Evolutionary conservation across 768 basidiomycete species (phyloP).

Genomic region (Termitomyces sp.): DNA sequence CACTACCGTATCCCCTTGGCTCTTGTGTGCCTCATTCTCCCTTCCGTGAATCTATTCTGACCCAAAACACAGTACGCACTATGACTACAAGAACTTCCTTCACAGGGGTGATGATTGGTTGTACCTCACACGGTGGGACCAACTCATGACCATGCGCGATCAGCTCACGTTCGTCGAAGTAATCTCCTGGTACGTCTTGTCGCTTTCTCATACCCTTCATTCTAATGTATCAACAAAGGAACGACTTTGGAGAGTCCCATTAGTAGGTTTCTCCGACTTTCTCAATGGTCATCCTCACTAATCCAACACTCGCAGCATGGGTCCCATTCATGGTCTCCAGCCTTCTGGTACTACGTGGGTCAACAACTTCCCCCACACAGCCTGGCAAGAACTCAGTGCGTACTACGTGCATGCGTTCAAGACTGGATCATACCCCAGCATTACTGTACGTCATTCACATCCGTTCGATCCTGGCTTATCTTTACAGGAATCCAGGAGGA

Average conservation of each 20-base stretch:
- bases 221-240: constrained; percentile 31
- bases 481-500: constrained; percentile 28
- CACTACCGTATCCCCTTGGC: constrained; percentile 44
- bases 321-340: constrained; percentile 52
- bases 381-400: constrained; percentile 59
- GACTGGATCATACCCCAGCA: constrained; percentile 56
- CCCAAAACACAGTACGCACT: constrained; percentile 40
- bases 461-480: not conserved
- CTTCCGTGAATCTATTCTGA: not conserved
- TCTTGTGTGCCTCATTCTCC: constrained; percentile 30
- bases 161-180: constrained; percentile 57
- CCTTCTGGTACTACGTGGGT: constrained; percentile 42
- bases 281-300: no score
- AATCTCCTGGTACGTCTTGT: constrained; percentile 51
- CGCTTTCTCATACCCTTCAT: not conserved
- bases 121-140: constrained; percentile 67
- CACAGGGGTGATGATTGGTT: constrained; percentile 67
- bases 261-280: constrained; percentile 36
- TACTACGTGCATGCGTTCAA: constrained; percentile 70
- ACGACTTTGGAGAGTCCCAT: constrained; percentile 76
- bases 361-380: constrained; percentile 39
- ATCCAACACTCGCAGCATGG: constrained; percentile 32
- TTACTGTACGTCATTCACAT: constrained; percentile 35
- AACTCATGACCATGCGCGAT: constrained; percentile 56
- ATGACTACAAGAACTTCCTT: constrained; percentile 61